Base-by-base conservation (phyloP, 306 rosid genomes). In the Sechiopsis laciniata region DNA sequence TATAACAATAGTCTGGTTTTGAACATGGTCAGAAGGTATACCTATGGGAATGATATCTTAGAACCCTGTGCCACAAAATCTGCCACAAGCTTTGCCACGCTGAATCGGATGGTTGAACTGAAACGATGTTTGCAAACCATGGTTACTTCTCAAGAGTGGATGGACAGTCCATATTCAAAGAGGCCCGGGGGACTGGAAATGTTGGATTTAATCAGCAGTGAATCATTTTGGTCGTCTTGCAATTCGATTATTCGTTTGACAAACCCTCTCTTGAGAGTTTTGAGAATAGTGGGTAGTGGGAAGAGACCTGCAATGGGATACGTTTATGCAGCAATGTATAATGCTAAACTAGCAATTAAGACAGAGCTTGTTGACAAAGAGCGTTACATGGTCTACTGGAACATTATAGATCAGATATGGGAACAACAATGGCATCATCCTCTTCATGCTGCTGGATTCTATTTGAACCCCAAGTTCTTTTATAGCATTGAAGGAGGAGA, bases 81-180 rank as follows among this genome's bases (percentile, higher is more conserved):
- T 55, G 86, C 89, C 26, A 79, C 98, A 62, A 82, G 83, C 84
- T 93, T 93, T 52, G 61, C 89, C 50, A 80, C 91, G 15, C 74
- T 93, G 83, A 90, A 87, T 77, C 87, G 89, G 74, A 85, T 93
- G 84, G 91, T 90, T 71, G 91, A 88, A 63, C 88, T 88, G 61
- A 93, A 84, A 82, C 91, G 85, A 77, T 87, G 83, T 78, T 80
- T 90, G 64, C 98, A 93, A 85, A 86, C 85, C 75, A 80, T 90
- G 93, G 89, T 90, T 66, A 86, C 91, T 82, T 90, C 96, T 55
- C 96, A 87, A 75, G 98, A 93, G 79, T 90, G 94, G 98, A 80
- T 84, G 90, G 96, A 88, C 55, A 77, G 88, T 76, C 85, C 88
- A 54, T 87, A 84, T 77, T 84, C 96, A 26, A 92, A 93, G 90